A percentile compares a stretch with the other conserved stretches of the same genome.
phyloP scores from a whole-genome alignment of 2,329 filamentous ascomycete species.

The Diplodia scrobiculata region DNA sequence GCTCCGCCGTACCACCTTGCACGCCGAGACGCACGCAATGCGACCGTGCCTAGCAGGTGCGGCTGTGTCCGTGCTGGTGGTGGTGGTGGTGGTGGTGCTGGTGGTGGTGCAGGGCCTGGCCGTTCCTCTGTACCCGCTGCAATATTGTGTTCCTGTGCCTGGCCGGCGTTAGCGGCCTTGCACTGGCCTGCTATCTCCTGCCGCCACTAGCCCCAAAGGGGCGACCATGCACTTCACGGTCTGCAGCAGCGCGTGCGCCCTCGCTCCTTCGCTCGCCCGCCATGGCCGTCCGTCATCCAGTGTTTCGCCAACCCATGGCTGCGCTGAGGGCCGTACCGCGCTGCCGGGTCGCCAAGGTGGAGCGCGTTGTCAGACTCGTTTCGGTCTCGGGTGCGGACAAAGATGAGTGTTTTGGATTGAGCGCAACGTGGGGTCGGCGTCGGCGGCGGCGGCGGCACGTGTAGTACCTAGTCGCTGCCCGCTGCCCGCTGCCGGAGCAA shows the following conservation, averaged over 20 bases:
- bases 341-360: constrained; percentile 13
- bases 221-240: constrained; percentile 16
- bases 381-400: constrained; percentile 16
- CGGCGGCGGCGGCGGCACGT: neutral
- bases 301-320: neutral
- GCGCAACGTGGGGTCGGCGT: constrained; percentile 18
- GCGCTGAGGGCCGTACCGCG: constrained; percentile 7
- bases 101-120: neutral
- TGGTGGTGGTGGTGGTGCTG: neutral
- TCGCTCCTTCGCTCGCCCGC: constrained; percentile 9
- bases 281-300: constrained; percentile 6
- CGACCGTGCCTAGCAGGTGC: constrained; percentile 11
- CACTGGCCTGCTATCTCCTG: constrained; percentile 6
- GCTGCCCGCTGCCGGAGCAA: neutral
- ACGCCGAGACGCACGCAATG: constrained; percentile 19
- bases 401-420: constrained; percentile 22
- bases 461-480: neutral
- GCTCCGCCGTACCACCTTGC: constrained; percentile 18
- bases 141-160: constrained; percentile 16
- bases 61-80: neutral
- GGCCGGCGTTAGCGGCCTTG: constrained; percentile 19
- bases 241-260: constrained; percentile 6
- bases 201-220: constrained; percentile 15
- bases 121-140: constrained; percentile 1
- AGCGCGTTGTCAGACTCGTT: constrained; percentile 14